Base-by-base conservation (phyloP, 1,284 basidiomycete species). In the Vanrija sp. region DNA sequence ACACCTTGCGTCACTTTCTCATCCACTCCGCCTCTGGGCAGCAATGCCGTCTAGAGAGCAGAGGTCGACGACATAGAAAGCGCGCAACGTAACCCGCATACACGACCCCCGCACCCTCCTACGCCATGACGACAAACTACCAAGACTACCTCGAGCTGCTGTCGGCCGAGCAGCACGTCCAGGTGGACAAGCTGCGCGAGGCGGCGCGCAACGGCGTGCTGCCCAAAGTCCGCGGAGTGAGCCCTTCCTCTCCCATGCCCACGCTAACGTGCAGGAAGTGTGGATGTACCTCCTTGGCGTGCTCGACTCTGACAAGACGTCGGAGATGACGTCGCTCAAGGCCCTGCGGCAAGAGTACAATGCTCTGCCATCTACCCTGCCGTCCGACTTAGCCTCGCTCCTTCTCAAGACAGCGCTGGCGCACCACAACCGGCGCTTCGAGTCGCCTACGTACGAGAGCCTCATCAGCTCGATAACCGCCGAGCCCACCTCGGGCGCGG, bases 221-320 rank as follows among this genome's bases (percentile, higher is more conserved):
- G 10, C 61, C 70, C 2, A 54, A 64, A 25, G 71, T 74, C 10
- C 57, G 72, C 51, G 73, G 73, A 8, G 72, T 74, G 51, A 64
- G 69, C 18, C 16, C 16, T 22, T 19, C n/a, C 4, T 2, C 15
- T 6, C 18, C 37, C 12, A 45, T 22, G 20, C 36, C 47, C 20
- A 7, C 16, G n/a, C 16, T 39, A n/a, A 39, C 31, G 9, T 18
- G 9, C 56, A 74, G 68, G 73, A 75, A 63, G 73, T 74, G 9
- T 75, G 73, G 73, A 63, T 75, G 63, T 75, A 75, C 51, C 72
- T 75, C n/a, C 68, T 75, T 27, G 58, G 60, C 38, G 70, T 74
- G 3, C 57, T 75, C 4, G 64, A 65, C 4, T 55, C 64, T 3
- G 71, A 75, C 57, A 73, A 72, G 61, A 74, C 73, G 7, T 56